Conservation (phyloP, 2,329 filamentous ascomycete species). For the Aspergillus fischeri region DNA sequence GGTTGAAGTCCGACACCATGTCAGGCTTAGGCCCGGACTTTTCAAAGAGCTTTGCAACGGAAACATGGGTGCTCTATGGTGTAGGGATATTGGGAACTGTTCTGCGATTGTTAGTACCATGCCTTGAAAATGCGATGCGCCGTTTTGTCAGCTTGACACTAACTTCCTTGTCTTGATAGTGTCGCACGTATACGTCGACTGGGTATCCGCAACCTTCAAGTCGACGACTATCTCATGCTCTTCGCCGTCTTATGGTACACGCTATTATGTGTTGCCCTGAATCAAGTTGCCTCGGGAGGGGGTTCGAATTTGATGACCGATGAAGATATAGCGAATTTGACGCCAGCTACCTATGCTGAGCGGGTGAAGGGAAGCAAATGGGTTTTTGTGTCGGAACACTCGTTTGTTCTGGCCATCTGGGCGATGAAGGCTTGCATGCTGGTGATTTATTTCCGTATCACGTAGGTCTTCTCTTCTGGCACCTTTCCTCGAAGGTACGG, state of each 20-base stretch:
- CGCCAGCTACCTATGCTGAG: slow-evolving; percentile 40
- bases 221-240: slow-evolving; percentile 56
- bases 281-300: slow-evolving; percentile 51
- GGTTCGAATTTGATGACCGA: slow-evolving; percentile 58
- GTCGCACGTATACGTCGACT: slow-evolving; percentile 38
- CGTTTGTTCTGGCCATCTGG: slow-evolving; percentile 56
- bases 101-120: slow-evolving; percentile 39
- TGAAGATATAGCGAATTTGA: slow-evolving; percentile 43
- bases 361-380: slow-evolving; percentile 56
- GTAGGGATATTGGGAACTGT: slow-evolving; percentile 35
- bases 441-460: slow-evolving; percentile 51
- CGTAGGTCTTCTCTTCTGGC: slow-evolving; percentile 24
- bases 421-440: slow-evolving; percentile 52
- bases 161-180: slow-evolving; percentile 11
- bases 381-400: slow-evolving; percentile 59
- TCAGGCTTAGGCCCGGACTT: slow-evolving; percentile 26
- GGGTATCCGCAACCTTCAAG: slow-evolving; percentile 49
- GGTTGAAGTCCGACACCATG: slow-evolving; percentile 24
- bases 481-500: background rate
- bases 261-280: slow-evolving; percentile 51
- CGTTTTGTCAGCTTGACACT: background rate
- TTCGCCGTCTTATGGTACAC: slow-evolving; percentile 54
- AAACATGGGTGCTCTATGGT: slow-evolving; percentile 41
- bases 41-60: slow-evolving; percentile 25
- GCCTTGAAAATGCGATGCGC: background rate